These are phyloP conservation scores for Eucalyptus coolabah DNA, from an alignment of 345 rosid genomes.

Conservation along the genomic window DNA sequence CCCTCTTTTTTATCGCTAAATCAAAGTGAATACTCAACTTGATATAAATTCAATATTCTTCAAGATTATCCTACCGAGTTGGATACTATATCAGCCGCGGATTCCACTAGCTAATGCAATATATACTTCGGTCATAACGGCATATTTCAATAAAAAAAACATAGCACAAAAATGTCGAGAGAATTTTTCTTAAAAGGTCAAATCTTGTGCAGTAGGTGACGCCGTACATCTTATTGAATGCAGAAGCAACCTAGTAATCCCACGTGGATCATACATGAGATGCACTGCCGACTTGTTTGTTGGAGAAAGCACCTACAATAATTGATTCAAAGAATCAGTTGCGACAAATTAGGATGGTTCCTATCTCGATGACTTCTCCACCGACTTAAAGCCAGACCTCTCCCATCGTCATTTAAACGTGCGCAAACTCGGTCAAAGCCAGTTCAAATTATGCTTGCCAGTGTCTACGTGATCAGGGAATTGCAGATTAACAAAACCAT, in stretches of 20 bases:
- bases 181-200: neutral
- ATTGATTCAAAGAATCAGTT: neutral
- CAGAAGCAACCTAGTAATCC: neutral
- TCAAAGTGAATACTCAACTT: neutral
- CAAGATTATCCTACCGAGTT: neutral
- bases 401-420: neutral
- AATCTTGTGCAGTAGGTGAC: neutral
- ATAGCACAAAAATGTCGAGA: neutral
- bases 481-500: neutral
- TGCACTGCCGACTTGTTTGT: neutral
- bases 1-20: neutral
- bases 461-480: neutral
- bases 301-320: neutral
- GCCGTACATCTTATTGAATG: neutral
- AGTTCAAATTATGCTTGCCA: neutral
- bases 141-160: neutral
- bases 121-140: neutral
- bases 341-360: neutral
- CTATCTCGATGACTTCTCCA: neutral
- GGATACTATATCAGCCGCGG: neutral
- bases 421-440: neutral
- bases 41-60: neutral
- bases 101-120: neutral
- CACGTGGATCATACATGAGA: neutral
- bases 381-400: neutral